Base-by-base conservation (phyloP, 1,284 basidiomycete species). In the Rhodotorula sp. region DNA sequence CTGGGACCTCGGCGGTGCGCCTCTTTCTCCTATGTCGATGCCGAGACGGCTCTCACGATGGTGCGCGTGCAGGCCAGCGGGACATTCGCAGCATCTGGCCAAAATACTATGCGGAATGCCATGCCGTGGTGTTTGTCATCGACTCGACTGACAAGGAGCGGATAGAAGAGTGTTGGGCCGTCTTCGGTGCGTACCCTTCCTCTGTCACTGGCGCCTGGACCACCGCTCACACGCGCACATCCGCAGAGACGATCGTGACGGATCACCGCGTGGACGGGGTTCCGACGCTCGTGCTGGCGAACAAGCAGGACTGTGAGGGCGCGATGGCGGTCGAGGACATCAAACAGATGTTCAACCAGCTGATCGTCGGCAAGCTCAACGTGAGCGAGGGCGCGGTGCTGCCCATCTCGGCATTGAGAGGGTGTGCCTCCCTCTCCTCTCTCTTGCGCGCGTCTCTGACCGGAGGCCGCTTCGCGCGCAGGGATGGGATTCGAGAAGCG, bases 51-150 rank as follows among this genome's bases (percentile, higher is more conserved):
- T 10, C 1, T 10, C 46, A 44, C 6, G 1, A 12, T 19, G 21
- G 44, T 8, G 17, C 19, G 46, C 50, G 7, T 10, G 25, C 64
- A 76, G 75, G 94, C 0, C 94, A 97, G 80, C 85, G 90, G 2
- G 92, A 94, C 39, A 94, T 97, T 61, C 87, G 94, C 32, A 90
- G 88, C 39, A 94, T 97, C 73, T 97, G 94, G 94, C 88, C 90
- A 65, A 87, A 88, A 77, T 97, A 97, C 82, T 97, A 95, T 80
- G 90, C 92, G 70, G 92, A 96, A 80, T 95, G 92, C 77, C 94
- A 97, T 80, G 93, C 93, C 17, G 91, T 97, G 57, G 91, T 91
- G 41, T 96, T 91, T 78, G 90, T 96, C 62, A 88, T 97, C 62
- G 94, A 97, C 80, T 92, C 92, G 9, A 87, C 90, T 69, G 94